Base-by-base conservation (phyloP, 495 filamentous ascomycete genomes). In the Wilcoxina mikolae region DNA sequence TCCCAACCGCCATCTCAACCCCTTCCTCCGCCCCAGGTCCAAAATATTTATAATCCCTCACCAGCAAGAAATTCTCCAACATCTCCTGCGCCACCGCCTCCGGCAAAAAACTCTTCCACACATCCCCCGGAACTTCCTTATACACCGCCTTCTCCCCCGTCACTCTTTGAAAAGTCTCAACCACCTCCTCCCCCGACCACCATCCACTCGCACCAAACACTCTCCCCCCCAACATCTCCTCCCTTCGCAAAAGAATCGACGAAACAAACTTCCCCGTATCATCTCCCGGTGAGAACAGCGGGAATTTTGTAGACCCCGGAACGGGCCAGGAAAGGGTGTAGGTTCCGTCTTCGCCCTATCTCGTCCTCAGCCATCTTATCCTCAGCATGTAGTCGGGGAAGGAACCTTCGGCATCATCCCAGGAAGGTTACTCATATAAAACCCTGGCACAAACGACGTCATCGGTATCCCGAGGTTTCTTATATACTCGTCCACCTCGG, bases 381-480 rank as follows among this genome's bases (percentile, higher is more conserved):
- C 23, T 53, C 4, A 42, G 7, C 9, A 35, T 26, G 25, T 4
- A 45, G 20, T n/a, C n/a, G 35, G 10, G 23, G 17, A 31, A 46
- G 35, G 22, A 51, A 58, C 57, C 29, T 65, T 60, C 28, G 56
- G 53, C 7, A 69, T 33, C 42, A 56, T 41, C 17, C 44, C 51
- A 4, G 55, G 58, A 17, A 69, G 57, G 59, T 78, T 78, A 56
- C 68, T 68, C 78, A 80, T 81, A 69, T 74, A 83, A 58, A 73
- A 74, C 12, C 76, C 80, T 2, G 77, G 72, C 33, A 76, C 58
- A 58, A 81, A 71, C 60, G 76, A 81, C 0, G 74, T 76, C 54
- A 72, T 69, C 0, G 71, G 70, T 15, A 84, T 60, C 11, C 68
- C 72, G 10, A 68, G 48, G 2, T 62, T 52, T 28, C 62, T 61